Evolutionary conservation across 2,329 filamentous ascomycete genomes (phyloP), one percentile per base, ranked within the genome.

Genomic region (Beauveria varroae): DNA sequence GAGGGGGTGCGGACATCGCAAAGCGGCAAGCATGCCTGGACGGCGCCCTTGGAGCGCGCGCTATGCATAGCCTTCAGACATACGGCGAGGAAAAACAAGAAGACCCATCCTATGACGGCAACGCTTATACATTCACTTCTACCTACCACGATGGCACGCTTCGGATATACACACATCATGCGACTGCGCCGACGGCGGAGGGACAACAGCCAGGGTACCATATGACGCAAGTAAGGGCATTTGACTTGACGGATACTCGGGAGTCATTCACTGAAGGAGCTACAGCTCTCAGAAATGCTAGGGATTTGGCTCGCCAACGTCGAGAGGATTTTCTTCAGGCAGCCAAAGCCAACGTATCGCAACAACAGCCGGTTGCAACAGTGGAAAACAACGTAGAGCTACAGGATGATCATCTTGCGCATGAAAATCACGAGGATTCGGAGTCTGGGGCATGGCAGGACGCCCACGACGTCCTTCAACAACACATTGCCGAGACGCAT

Each of bases 201-300:
- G 70, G 64, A 64, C 70, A 63, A 65, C 71, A 54, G 54, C 73
- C 71, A 7, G 71, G 72, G 67, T 79, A 78, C 67, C 69, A 78
- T 55, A 79, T 78, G 73, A 76, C 72, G 12, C 65, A 72, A 59
- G 5, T 77, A 2, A 58, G 63, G 0, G 54, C n/a, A 2, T 76
- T 46, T 24, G 61, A 2, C 3, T 63, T 78, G 66, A 75, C 68
- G 0, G 54, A 53, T 37, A 61, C 65, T 54, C 30, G 53, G 4
- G 65, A 75, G 2, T 65, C 53, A 2, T 79, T 76, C 61, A 51
- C 67, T 18, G 16, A 70, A 58, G 76, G 75, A 20, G 70, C 68
- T 9, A 69, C 68, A 3, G 73, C 73, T 54, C 75, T 76, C 63
- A 70, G 76, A 57, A 78, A 78, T 68, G 67, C 67, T 0, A 68